Evolutionary conservation across 495 filamentous ascomycete species (phyloP).

Genomic region (Zalerion maritima): DNA sequence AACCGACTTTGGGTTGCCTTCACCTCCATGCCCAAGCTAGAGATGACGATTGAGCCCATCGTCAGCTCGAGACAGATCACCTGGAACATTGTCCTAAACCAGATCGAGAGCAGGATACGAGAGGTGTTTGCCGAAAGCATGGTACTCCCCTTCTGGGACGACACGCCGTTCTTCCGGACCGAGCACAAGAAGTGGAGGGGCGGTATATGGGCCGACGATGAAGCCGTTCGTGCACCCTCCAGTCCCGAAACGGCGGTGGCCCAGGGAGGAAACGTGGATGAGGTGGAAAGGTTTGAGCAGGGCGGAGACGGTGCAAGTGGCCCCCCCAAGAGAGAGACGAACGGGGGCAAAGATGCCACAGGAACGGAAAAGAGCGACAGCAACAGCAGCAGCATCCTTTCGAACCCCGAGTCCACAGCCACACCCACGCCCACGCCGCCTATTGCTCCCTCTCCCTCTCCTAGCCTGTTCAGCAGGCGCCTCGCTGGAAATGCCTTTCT

Average conservation of each 20-base stretch:
- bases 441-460: too few relatives aligned
- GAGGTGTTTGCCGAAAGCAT: slow-evolving; percentile 86
- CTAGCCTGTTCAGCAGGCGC: slow-evolving; percentile 26
- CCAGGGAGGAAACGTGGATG: slow-evolving; percentile 41
- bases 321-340: too few relatives aligned
- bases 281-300: slow-evolving; percentile 27
- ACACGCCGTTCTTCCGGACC: slow-evolving; percentile 77
- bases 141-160: slow-evolving; percentile 93
- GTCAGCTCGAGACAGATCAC: slow-evolving; percentile 93
- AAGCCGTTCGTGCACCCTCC: slow-evolving; percentile 17
- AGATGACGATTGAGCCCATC: slow-evolving; percentile 83
- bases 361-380: slow-evolving; percentile 50
- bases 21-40: slow-evolving; percentile 79
- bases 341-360: slow-evolving; percentile 26
- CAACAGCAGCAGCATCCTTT: too few relatives aligned
- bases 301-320: too few relatives aligned
- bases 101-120: slow-evolving; percentile 86
- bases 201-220: slow-evolving; percentile 70
- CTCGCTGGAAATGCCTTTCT: slow-evolving; percentile 18
- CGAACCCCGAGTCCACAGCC: slow-evolving; percentile 13
- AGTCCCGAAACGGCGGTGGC: slow-evolving; percentile 34
- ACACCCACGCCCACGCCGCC: slow-evolving; percentile 10
- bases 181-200: slow-evolving; percentile 62
- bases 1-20: slow-evolving; percentile 94
- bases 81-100: slow-evolving; percentile 75